Base-by-base conservation (phyloP, 1,284 basidiomycete genomes). In the Tranzscheliella williamsii region DNA sequence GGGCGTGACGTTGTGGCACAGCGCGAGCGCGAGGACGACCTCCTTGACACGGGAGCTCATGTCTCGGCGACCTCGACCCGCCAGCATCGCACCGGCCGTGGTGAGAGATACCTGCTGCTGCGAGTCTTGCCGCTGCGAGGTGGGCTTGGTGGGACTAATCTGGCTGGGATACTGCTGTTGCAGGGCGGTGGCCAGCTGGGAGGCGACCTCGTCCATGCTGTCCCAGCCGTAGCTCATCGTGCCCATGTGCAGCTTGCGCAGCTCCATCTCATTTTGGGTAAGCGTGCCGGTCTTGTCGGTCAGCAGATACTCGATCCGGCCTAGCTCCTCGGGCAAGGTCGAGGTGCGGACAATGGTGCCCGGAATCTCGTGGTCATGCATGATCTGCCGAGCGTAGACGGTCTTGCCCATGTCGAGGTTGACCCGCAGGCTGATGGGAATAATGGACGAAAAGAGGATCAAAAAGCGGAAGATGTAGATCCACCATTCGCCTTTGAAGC, bases 331-430 rank as follows among this genome's bases (percentile, higher is more conserved):
- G 0, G 95, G 95, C 4, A 99, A 82, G 0, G 95, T 99, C 70
- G 89, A 91, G 3, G 95, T 98, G 22, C 95, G 84, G 3, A 98
- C 95, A 55, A 98, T 94, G 2, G 95, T 97, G 38, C 87, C 85
- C 1, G 91, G 90, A 63, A 99, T 98, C 79, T 97, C 91, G 32
- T 73, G 74, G 79, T 99, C 95, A 52, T 84, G 86, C 86, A 93
- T 91, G 53, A 98, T 98, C 69, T 94, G 90, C 36, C 89, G 86
- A 0, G 91, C 91, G 72, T 98, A 98, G 32, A 97, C 90, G 0
- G 93, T 97, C 81, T 99, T 99, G 54, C 94, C 95, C 93, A 99
- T 97, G 78, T 99, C 95, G 39, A 98, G 83, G 72, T 99, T 99
- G 54, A 99, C 94, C 21, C 95, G 89, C 42, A 99, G 81, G 82